Percentiles rank a stretch among this genome's conserved stretches.
These are phyloP conservation scores for Globisporangium megalacanthum DNA, from an alignment of 352 stramenopile genomes.

Conservation along the genomic window DNA sequence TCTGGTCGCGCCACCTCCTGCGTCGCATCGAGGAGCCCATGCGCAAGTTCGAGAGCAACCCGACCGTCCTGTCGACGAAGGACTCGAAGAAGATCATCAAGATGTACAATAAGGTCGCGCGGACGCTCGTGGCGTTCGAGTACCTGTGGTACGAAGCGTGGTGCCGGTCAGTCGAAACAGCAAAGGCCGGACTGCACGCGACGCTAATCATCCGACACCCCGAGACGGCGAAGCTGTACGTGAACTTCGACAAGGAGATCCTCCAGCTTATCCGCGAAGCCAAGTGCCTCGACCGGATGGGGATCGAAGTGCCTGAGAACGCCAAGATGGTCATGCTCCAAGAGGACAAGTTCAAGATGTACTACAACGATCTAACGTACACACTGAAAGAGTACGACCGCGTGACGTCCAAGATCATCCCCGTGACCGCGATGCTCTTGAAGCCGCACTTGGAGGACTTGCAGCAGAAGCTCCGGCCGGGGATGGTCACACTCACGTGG, in stretches of 20 bases:
- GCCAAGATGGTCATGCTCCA: conserved; percentile 82
- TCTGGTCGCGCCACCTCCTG: conserved; percentile 81
- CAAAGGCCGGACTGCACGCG: conserved; percentile 67
- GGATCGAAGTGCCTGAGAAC: conserved; percentile 78
- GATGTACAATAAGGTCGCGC: conserved; percentile 87
- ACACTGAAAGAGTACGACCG: conserved; percentile 78
- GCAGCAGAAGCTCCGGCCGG: conserved; percentile 67
- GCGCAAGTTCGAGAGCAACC: conserved; percentile 83
- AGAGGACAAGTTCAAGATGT: conserved; percentile 85
- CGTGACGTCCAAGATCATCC: conserved; percentile 69
- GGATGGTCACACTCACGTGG: conserved; percentile 85
- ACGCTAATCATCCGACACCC: conserved; percentile 85
- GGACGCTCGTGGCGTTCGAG: conserved; percentile 87
- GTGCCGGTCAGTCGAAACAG: conserved; percentile 74
- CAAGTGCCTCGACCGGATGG: conserved; percentile 79
- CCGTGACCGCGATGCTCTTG: conserved; percentile 47
- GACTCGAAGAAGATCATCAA: conserved; percentile 90
- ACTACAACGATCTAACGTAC: conserved; percentile 82
- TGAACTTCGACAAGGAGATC: conserved; percentile 89
- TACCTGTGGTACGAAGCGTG: conserved; percentile 89
- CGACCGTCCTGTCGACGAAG: conserved; percentile 77
- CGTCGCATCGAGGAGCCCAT: conserved; percentile 87
- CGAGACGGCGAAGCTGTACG: conserved; percentile 63
- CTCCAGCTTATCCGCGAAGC: conserved; percentile 84
- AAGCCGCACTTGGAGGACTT: conserved; percentile 70